phyloP scores from a whole-genome alignment of 108 stramenopile species.

The Asterionellopsis glacialis region DNA sequence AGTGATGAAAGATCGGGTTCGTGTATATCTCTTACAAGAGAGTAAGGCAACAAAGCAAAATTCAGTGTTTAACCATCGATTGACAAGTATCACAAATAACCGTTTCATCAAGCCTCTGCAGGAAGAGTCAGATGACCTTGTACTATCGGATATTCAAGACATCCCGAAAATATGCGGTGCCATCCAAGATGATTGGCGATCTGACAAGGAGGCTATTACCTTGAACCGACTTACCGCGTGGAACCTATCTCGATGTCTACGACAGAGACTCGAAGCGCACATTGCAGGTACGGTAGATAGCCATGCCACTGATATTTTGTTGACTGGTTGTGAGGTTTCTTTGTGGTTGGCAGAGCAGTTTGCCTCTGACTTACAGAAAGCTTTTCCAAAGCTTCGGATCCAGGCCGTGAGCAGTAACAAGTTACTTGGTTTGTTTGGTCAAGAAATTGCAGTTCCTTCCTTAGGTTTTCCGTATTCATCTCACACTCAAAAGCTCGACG shows the following conservation, averaged over 20 bases:
- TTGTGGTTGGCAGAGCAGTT: slow-evolving; percentile 87
- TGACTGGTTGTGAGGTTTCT: slow-evolving; percentile 79
- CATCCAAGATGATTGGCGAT: slow-evolving; percentile 61
- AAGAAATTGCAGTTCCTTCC: slow-evolving; percentile 54
- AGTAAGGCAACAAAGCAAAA: slow-evolving; percentile 26
- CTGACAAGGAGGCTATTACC: slow-evolving; percentile 22
- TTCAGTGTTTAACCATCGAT: slow-evolving; percentile 35
- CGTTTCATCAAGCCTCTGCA: slow-evolving; percentile 40
- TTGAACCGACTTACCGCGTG: slow-evolving; percentile 61
- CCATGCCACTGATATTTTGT: slow-evolving; percentile 50
- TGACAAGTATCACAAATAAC: slow-evolving; percentile 43
- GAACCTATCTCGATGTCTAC: slow-evolving; percentile 40
- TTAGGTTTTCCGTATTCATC: slow-evolving; percentile 46
- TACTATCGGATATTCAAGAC: slow-evolving; percentile 46
- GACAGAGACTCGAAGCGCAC: slow-evolving; percentile 24
- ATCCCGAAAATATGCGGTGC: slow-evolving; percentile 42
- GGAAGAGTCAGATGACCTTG: slow-evolving; percentile 31
- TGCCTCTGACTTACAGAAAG: slow-evolving; percentile 62
- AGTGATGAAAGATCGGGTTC: slow-evolving; percentile 48
- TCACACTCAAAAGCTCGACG: slow-evolving; percentile 34
- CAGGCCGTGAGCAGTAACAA: slow-evolving; percentile 71
- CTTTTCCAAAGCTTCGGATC: slow-evolving; percentile 64
- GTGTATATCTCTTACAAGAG: slow-evolving; percentile 32
- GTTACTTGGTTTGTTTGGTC: slow-evolving; percentile 66
- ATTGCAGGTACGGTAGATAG: slow-evolving; percentile 28